Evolutionary conservation across 768 basidiomycete genomes (phyloP), one percentile per base, ranked within the genome.

Genomic region (Paxillus ammoniavirescens): DNA sequence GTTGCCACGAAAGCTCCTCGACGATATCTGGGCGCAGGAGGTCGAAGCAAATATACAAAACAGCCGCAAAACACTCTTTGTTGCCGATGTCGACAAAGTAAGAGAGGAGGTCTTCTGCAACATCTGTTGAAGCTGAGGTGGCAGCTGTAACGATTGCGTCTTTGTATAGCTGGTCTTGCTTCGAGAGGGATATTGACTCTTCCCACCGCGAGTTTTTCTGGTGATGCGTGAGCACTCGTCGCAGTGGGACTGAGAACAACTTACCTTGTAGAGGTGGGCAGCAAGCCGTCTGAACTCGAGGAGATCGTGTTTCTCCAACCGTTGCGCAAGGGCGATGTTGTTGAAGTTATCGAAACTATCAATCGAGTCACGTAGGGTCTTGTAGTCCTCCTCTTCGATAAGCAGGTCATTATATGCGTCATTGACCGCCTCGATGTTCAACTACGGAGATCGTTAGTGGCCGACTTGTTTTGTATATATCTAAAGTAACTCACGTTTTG

Each of bases 271-370:
- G 31, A 99, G 74, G 70, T 98, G 91, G 26, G 95, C 93, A 36
- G 97, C 96, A 26, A 99, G 77, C 59, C 97, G 78, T 40, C 97
- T 82, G 83, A 98, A 98, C 70, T 98, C 97, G 17, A 99, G 79
- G 17, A 98, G 80, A 50, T 89, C 89, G 65, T 98, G 96, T 60
- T 82, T 83, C 73, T 97, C 93, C 52, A 99, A 73, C 47, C 90
- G 83, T 63, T 82, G 82, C 1, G 96, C 95, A 31, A 99, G 84
- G 30, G 75, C 80, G 55, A 93, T 84, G 61, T 91, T 93, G 73
- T 98, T 91, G 76, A 97, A 99, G 73, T 97, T 98, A 73, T 98
- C 94, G 66, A 97, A 95, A 69, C 94, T 94, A 73, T 98, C 96
- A 49, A 98, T 95, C 9, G 93, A 95, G 70, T 97, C 97, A 8